Percentiles rank a stretch among this genome's conserved stretches.
Evolutionary conservation across 176 grass and related monocot genomes (phyloP).

Genomic region (Aegilops bicornis): DNA sequence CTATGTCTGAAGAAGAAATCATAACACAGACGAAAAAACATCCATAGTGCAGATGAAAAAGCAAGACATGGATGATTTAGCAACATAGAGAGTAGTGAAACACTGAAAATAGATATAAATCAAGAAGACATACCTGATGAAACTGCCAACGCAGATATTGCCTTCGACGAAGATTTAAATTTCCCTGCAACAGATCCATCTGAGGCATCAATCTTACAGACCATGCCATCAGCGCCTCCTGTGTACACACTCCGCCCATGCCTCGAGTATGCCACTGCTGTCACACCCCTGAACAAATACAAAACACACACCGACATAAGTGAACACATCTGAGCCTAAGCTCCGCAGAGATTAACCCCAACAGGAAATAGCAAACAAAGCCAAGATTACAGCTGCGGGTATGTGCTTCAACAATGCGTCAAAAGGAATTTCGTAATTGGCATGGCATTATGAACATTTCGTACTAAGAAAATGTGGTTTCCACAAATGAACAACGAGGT

Average conservation of each 20-base stretch:
- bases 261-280: slow-evolving; percentile 59
- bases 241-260: slow-evolving; percentile 40
- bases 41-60: background rate
- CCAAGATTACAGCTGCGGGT: slow-evolving; percentile 18
- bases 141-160: slow-evolving; percentile 77
- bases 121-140: slow-evolving; percentile 68
- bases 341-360: slow-evolving; percentile 17
- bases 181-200: slow-evolving; percentile 51
- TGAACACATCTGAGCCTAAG: background rate
- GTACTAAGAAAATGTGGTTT: background rate
- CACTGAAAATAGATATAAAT: background rate
- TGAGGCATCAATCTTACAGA: slow-evolving; percentile 75
- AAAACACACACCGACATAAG: slow-evolving; percentile 13
- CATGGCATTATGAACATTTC: background rate
- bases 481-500: background rate
- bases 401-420: background rate
- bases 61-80: background rate
- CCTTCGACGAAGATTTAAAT: slow-evolving; percentile 73
- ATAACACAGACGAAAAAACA: background rate
- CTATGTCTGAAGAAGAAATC: background rate
- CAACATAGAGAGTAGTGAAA: background rate
- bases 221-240: slow-evolving; percentile 83
- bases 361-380: slow-evolving; percentile 3
- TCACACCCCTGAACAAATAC: slow-evolving; percentile 69
- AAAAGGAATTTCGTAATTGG: background rate